Evolutionary conservation across 192 early-diverging fungal genomes (phyloP), one percentile per base, ranked within the genome.

Genomic region (Coemansia sp.): DNA sequence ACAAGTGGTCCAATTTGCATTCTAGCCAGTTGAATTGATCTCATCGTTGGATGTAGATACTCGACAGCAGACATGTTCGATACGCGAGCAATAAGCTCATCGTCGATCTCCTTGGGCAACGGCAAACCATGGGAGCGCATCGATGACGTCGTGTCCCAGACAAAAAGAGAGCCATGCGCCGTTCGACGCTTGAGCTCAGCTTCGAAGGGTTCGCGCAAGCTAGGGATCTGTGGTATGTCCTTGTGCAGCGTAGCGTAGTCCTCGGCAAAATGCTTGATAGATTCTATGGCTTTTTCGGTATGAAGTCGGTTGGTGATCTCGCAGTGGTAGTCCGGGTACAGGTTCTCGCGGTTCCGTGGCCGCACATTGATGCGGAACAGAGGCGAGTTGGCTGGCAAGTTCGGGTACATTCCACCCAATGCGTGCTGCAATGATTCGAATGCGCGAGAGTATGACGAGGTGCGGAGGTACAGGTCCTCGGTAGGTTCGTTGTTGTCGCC

Each of bases 401-500:
- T 42, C 1, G 91, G 89, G 68, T 87, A 89, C 71, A 93, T 73
- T 1, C 91, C 90, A 15, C 82, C 77, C 34, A 93, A 59, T 5
- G 88, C 67, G 66, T 88, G 87, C 67, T 91, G 89, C 40, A 93
- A 78, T n/a, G 86, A 88, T 73, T 91, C 91, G 61, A 93, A 77
- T 3, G 91, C 85, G 42, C 91, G 85, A 2, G 87, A 73, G 72
- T 87, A 91, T 42, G 82, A 86, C 18, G 90, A 86, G 29, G 81
- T 79, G 40, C 88, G 86, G 64, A 90, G 78, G 63, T 88, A 88
- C 33, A 91, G 61, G 33, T 77, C 75, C 31, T 55, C 29, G 7
- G 73, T 62, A 24, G 78, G 64, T 3, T 60, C 64, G 47, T 29
- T 52, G 47, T 13, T 16, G 38, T 20, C 42, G 13, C 51, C 60